Percentiles rank a stretch among this genome's conserved stretches.
These are phyloP conservation scores for Fusarium sublunatum DNA, from an alignment of 2,329 filamentous ascomycete species.

Conservation along the genomic window DNA sequence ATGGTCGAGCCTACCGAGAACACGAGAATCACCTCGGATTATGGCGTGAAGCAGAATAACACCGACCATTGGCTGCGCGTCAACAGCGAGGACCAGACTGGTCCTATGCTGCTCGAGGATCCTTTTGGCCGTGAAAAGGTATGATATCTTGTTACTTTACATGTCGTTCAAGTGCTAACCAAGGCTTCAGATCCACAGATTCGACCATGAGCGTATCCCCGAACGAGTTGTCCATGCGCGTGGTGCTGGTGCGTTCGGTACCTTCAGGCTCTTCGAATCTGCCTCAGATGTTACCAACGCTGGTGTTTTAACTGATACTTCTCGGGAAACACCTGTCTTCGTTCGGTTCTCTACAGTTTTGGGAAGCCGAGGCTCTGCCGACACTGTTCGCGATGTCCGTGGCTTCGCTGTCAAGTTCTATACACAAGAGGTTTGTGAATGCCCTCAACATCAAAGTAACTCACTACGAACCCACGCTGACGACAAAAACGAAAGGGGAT, in stretches of 20 bases:
- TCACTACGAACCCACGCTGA: too few species aligned
- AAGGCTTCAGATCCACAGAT: slow-evolving; percentile 70
- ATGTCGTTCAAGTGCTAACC: not conserved
- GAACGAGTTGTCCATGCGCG: slow-evolving; percentile 77
- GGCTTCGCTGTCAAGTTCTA: slow-evolving; percentile 78
- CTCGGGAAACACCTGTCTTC: slow-evolving; percentile 60
- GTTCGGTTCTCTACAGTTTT: slow-evolving; percentile 81
- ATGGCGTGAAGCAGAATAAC: slow-evolving; percentile 77
- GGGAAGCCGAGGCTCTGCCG: slow-evolving; percentile 78
- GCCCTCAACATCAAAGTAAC: not conserved
- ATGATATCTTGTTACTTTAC: slow-evolving; percentile 1
- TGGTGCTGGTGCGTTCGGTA: slow-evolving; percentile 76
- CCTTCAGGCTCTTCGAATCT: slow-evolving; percentile 74
- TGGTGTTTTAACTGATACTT: slow-evolving; percentile 66
- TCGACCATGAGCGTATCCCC: slow-evolving; percentile 72
- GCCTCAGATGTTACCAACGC: slow-evolving; percentile 75
- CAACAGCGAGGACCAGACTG: slow-evolving; percentile 69
- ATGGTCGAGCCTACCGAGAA: slow-evolving; percentile 69
- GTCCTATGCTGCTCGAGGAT: slow-evolving; percentile 78
- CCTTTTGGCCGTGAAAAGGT: slow-evolving; percentile 79
- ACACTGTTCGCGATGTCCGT: slow-evolving; percentile 85
- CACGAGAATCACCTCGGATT: slow-evolving; percentile 78
- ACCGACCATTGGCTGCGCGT: slow-evolving; percentile 83
- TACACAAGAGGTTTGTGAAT: slow-evolving; percentile 70
- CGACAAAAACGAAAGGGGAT: slow-evolving; percentile 55